phyloP scores from a whole-genome alignment of 2,329 filamentous ascomycete genomes.

The Falciphora oryzae region DNA sequence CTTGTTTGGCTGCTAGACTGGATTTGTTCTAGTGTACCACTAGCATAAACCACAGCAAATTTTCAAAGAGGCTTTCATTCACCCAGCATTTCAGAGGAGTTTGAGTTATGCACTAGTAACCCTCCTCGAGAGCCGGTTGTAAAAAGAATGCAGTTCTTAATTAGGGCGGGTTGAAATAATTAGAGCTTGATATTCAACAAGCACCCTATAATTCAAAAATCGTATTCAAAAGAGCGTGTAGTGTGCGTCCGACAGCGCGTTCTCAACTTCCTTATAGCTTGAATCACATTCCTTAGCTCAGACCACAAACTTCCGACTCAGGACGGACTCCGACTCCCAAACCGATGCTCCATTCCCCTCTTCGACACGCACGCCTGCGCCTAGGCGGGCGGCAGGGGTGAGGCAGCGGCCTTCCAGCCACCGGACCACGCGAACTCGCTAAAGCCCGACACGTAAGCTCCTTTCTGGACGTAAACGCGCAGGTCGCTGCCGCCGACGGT shows the following conservation, averaged over 20 bases:
- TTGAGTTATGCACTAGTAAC: too few relatives aligned
- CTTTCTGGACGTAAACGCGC: slow-evolving; percentile 16
- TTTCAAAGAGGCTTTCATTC: neutral
- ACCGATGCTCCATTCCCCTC: too few relatives aligned
- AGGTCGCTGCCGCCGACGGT: neutral
- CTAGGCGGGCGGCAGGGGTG: slow-evolving; percentile 9
- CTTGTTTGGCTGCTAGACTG: neutral
- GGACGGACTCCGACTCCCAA: neutral
- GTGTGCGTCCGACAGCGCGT: neutral
- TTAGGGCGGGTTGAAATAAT: too few relatives aligned
- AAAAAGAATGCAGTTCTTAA: too few relatives aligned
- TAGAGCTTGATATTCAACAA: too few relatives aligned
- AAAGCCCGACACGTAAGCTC: slow-evolving; percentile 10
- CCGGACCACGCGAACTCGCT: slow-evolving; percentile 12
- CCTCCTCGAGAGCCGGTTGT: too few relatives aligned
- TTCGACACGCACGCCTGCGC: too few relatives aligned
- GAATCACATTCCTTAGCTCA: neutral
- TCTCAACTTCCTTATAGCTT: too few relatives aligned
- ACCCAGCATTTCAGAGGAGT: neutral
- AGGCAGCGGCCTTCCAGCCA: slow-evolving; percentile 7
- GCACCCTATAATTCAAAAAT: too few relatives aligned
- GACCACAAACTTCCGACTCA: neutral
- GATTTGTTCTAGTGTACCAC: neutral
- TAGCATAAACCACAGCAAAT: neutral
- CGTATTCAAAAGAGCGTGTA: neutral